These are phyloP conservation scores for Chlorociboria aeruginascens DNA, from an alignment of 495 filamentous ascomycete genomes.

Conservation along the genomic window DNA sequence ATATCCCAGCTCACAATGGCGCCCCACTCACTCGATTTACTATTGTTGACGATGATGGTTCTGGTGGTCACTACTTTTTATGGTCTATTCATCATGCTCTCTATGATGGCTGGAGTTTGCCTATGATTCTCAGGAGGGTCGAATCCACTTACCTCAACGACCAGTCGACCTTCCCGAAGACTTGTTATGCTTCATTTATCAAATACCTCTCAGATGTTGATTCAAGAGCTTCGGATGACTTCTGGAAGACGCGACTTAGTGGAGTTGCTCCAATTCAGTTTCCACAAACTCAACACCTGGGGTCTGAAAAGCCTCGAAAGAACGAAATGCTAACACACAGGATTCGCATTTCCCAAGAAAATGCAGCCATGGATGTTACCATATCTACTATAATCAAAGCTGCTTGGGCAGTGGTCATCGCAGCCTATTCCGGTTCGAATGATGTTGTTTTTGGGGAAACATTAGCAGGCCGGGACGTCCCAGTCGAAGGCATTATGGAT, in stretches of 20 bases:
- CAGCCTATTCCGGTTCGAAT: constrained; percentile 1
- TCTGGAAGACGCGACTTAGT: neutral
- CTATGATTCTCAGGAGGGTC: no score
- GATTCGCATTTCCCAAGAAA: no score
- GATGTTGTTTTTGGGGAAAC: constrained; percentile 33
- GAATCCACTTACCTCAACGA: no score
- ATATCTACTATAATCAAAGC: neutral
- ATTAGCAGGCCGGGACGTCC: neutral
- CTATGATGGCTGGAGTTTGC: no score
- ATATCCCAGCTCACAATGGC: no score
- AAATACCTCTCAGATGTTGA: neutral
- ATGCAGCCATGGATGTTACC: neutral
- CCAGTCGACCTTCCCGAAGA: neutral
- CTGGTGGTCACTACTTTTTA: no score
- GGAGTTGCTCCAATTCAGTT: neutral
- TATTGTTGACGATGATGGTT: no score
- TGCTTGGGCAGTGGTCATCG: neutral
- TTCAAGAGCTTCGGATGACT: neutral
- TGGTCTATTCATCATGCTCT: no score
- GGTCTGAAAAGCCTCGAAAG: no score
- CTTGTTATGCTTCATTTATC: neutral
- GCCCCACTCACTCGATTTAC: no score
- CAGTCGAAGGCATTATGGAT: neutral
- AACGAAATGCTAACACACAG: no score
- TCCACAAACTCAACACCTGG: neutral